Base-by-base conservation (phyloP, 1,284 basidiomycete species). In the Rhodotorula glutinis region DNA sequence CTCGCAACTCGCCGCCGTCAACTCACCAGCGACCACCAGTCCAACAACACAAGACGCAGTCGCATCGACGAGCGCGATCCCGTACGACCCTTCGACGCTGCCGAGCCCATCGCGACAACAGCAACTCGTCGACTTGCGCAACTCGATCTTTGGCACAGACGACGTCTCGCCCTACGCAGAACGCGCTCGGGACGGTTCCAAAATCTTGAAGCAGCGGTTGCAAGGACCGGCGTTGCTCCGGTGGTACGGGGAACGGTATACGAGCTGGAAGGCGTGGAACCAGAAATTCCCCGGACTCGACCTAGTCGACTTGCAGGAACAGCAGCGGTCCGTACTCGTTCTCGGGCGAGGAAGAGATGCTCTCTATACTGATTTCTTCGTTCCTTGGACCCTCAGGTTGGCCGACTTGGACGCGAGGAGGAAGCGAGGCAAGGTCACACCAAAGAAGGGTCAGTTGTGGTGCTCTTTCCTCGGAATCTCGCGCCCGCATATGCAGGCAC, bases 121-220 rank as follows among this genome's bases (percentile, higher is more conserved):
- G 46, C 53, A 68, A 30, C 66, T 75, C 62, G 60, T 67, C 40
- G 71, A 75, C 65, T 59, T 73, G 27, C 65, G 87, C 61, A 87
- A 85, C 76, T 78, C 82, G 38, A 85, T 95, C 63, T 94, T 94
- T 78, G 85, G 91, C 77, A 92, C 90, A 9, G 94, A 93, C 79
- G 90, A 90, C 0, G 83, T 83, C 8, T 85, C 85, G 52, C 77
- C 85, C 11, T 11, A 25, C n/a, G n/a, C 23, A 2, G 5, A 16
- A 16, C 49, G 25, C 25, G 16, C 25, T 4, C 87, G 91, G 33
- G 91, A 88, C 0, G 91, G 91, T 43, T 86, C 89, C 27, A 93
- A 93, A 79, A 90, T 92, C 81, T 85, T 93, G 57, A 85, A 87
- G 49, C 82, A 83, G 38, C 83, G 87, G 11, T 83, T 93, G 44